phyloP scores from a whole-genome alignment of 129 eudicot genomes.

The Oenanthe sinensis region DNA sequence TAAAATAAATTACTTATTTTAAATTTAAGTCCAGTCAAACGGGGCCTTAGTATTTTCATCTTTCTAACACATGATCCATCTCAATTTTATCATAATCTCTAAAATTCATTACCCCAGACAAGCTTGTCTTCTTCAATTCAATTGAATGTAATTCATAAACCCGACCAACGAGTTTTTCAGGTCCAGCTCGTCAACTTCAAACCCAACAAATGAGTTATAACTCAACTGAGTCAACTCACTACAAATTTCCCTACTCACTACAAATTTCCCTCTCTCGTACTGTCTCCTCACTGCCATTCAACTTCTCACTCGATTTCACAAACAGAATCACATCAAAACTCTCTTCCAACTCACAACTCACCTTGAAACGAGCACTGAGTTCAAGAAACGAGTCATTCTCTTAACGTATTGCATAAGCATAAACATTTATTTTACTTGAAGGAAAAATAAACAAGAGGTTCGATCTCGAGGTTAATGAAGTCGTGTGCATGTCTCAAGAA shows the following conservation, averaged over 20 bases:
- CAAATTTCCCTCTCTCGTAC: slow-evolving; percentile 53
- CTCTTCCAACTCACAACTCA: slow-evolving; percentile 16
- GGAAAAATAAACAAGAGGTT: slow-evolving; percentile 53
- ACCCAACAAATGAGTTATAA: slow-evolving; percentile 78
- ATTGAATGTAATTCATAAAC: slow-evolving; percentile 54
- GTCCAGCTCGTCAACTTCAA: slow-evolving; percentile 73
- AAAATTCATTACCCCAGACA: too few relatives aligned
- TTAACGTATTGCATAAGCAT: slow-evolving; percentile 25
- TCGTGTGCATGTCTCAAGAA: slow-evolving; percentile 47
- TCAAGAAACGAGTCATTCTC: slow-evolving; percentile 53
- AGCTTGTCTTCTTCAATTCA: slow-evolving; percentile 67
- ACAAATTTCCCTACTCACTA: too few relatives aligned
- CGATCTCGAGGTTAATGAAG: slow-evolving; percentile 40
- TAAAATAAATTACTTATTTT: too few relatives aligned
- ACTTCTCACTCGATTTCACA: too few relatives aligned
- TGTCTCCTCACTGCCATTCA: slow-evolving; percentile 54
- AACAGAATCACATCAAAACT: slow-evolving; percentile 49
- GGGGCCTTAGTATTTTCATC: too few relatives aligned
- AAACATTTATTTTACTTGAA: slow-evolving; percentile 17
- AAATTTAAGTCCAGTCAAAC: too few relatives aligned
- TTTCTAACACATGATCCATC: too few relatives aligned
- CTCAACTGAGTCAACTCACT: slow-evolving; percentile 57
- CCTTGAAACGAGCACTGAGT: slow-evolving; percentile 24
- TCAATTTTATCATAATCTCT: too few relatives aligned
- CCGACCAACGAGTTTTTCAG: slow-evolving; percentile 73